These are phyloP conservation scores for Collybiopsis luxurians DNA, from an alignment of 768 basidiomycete species.

Conservation along the genomic window DNA sequence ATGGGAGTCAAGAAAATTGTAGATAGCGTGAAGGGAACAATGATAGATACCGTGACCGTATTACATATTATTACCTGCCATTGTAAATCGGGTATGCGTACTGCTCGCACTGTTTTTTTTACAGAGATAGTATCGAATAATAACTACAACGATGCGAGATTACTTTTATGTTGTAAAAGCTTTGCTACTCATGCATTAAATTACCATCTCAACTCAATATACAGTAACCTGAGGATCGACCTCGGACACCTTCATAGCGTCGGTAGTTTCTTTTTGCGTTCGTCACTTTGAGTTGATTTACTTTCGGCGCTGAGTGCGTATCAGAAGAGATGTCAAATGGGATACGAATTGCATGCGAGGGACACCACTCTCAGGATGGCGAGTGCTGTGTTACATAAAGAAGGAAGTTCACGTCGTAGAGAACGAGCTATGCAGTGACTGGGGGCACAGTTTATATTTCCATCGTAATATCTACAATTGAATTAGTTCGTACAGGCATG, in stretches of 20 bases:
- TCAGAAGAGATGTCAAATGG: slow-evolving; percentile 69
- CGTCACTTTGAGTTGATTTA: slow-evolving; percentile 79
- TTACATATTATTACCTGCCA: too few species aligned
- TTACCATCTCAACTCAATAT: slow-evolving; percentile 68
- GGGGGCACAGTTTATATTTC: slow-evolving; percentile 66
- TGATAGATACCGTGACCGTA: too few species aligned
- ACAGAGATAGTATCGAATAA: too few species aligned
- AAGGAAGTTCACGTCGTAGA: slow-evolving; percentile 51
- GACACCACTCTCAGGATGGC: slow-evolving; percentile 19
- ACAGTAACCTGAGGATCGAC: slow-evolving; percentile 59
- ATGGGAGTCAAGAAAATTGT: background rate
- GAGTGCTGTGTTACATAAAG: background rate
- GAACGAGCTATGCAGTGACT: slow-evolving; percentile 75
- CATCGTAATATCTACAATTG: slow-evolving; percentile 62
- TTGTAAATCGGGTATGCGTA: too few species aligned
- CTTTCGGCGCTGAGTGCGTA: slow-evolving; percentile 77
- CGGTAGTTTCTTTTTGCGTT: slow-evolving; percentile 71
- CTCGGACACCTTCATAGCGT: slow-evolving; percentile 88
- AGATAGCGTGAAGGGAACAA: too few species aligned
- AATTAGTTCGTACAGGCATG: background rate
- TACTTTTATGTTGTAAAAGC: too few species aligned
- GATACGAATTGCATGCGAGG: slow-evolving; percentile 73
- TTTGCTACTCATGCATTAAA: slow-evolving; percentile 3
- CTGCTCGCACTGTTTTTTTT: too few species aligned
- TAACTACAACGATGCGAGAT: too few species aligned